Percentiles rank a stretch among this genome's conserved stretches.
These are phyloP conservation scores for Xerocomus brunneocitrinus DNA, from an alignment of 768 basidiomycete genomes.

Conservation along the genomic window DNA sequence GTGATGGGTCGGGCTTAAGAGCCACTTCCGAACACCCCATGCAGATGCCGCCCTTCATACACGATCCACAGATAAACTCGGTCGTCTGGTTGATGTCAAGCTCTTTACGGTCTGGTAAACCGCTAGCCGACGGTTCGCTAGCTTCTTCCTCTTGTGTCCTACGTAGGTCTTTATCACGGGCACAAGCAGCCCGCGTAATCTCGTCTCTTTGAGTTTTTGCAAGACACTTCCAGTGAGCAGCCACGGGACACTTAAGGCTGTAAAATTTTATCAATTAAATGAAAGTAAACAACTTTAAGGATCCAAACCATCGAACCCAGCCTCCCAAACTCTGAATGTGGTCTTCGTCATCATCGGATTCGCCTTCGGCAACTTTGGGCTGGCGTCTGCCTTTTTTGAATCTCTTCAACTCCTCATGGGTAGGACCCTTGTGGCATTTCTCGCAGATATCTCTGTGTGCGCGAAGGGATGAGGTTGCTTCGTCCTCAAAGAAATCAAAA, in stretches of 20 bases:
- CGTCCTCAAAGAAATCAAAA: constrained; percentile 46
- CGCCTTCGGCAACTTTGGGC: constrained; percentile 42
- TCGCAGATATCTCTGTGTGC: constrained; percentile 64
- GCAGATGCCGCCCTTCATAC: constrained; percentile 73
- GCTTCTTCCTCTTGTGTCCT: constrained; percentile 24
- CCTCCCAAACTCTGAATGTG: constrained; percentile 56
- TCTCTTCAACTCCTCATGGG: constrained; percentile 48
- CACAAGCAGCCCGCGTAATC: constrained; percentile 60
- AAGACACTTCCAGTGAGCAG: constrained; percentile 75
- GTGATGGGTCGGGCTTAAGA: constrained; percentile 41
- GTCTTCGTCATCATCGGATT: constrained; percentile 47
- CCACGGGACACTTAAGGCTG: constrained; percentile 75
- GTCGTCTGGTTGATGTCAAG: constrained; percentile 58
- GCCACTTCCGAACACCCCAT: constrained; percentile 66
- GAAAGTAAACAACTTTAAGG: background rate
- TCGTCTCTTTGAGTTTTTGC: constrained; percentile 63
- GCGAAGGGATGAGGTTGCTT: constrained; percentile 51
- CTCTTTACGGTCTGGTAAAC: constrained; percentile 42
- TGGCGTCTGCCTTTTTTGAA: constrained; percentile 39
- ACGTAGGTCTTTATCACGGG: constrained; percentile 45
- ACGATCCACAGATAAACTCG: constrained; percentile 73
- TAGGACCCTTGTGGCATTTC: constrained; percentile 60
- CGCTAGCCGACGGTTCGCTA: constrained; percentile 16
- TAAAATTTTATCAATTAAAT: constrained; percentile 8
- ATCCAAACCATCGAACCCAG: constrained; percentile 76